These are phyloP conservation scores for Rhamnella rubrinervis DNA, from an alignment of 331 rosid species.

Conservation along the genomic window DNA sequence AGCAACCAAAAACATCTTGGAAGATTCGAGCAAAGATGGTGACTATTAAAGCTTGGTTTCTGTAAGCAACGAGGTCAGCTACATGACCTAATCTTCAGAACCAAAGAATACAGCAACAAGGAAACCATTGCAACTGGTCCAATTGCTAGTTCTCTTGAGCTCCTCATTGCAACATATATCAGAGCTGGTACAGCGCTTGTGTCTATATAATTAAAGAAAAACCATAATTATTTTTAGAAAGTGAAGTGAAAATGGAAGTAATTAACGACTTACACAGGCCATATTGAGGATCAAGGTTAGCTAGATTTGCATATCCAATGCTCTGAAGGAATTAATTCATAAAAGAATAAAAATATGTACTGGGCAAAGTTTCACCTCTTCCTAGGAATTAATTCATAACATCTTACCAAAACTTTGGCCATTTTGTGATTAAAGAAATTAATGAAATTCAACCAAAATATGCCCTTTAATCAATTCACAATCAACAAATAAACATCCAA, in stretches of 20 bases:
- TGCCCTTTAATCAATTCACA: no score
- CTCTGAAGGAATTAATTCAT: slow-evolving; percentile 31
- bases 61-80: slow-evolving; percentile 39
- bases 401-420: no score
- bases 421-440: no score
- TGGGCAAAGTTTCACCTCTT: no score
- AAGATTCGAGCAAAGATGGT: slow-evolving; percentile 49
- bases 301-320: slow-evolving; percentile 56
- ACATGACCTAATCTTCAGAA: slow-evolving; percentile 42
- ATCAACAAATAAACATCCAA: no score
- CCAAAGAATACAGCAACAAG: slow-evolving; percentile 38
- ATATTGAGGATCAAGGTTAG: slow-evolving; percentile 56
- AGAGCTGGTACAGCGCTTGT: slow-evolving; percentile 50
- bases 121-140: slow-evolving; percentile 59
- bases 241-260: no score
- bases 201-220: slow-evolving; percentile 21
- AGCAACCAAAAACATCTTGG: slow-evolving; percentile 44
- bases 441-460: no score
- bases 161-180: slow-evolving; percentile 47
- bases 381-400: no score
- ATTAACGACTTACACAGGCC: slow-evolving; percentile 31
- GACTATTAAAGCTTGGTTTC: slow-evolving; percentile 37
- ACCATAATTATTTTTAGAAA: no score
- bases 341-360: no score
- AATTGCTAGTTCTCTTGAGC: slow-evolving; percentile 52